Evolutionary conservation across 805 yeast species (phyloP), one percentile per base, ranked within the genome.

Genomic region (Myxozyma udenii): DNA sequence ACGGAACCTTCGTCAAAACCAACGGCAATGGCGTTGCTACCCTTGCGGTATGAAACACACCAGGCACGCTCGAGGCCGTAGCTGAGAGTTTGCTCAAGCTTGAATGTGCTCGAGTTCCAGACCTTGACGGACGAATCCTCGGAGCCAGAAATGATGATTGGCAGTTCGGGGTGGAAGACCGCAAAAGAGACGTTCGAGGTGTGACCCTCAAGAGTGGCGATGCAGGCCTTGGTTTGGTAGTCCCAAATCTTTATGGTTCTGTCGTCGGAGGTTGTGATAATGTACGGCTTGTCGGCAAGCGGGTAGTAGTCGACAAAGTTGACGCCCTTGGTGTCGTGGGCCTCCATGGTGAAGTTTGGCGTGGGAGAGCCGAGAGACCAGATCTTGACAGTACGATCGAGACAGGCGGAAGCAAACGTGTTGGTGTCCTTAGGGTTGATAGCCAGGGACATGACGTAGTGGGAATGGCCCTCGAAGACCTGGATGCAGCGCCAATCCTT

Each of bases 361-460:
- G 78, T 78, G 21, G 84, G 71, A 46, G 91, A 84, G 32, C 96
- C 95, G 62, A 93, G 73, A 1, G 95, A 85, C 99, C 99, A 93
- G 58, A 93, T 85, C 70, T 91, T 93, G 51, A 93, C 96, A 18
- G 98, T 90, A 64, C 95, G 84, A 71, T 93, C 99, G 64, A 93
- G 76, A 73, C 96, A 90, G 12, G 96, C 96, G 14, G 96, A 85
- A 1, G 98, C 99, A 77, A 93, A 93, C 36, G 97, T 91, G 72
- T 85, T 89, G 61, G 96, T 88, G 71, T 93, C 98, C 72, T 91
- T 93, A 52, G 98, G 98, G 72, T 93, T 93, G 76, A 93, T 87
- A 41, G 93, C 89, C 47, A 93, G 80, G 48, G 88, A 81, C 96
- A 93, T 89, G 48, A 93, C 90, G 69, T 85, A 93, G 71, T 93